Percentiles rank a stretch among this genome's conserved stretches.
Conservation (phyloP, 2,329 filamentous ascomycete species). For the Fusarium lateritium region DNA sequence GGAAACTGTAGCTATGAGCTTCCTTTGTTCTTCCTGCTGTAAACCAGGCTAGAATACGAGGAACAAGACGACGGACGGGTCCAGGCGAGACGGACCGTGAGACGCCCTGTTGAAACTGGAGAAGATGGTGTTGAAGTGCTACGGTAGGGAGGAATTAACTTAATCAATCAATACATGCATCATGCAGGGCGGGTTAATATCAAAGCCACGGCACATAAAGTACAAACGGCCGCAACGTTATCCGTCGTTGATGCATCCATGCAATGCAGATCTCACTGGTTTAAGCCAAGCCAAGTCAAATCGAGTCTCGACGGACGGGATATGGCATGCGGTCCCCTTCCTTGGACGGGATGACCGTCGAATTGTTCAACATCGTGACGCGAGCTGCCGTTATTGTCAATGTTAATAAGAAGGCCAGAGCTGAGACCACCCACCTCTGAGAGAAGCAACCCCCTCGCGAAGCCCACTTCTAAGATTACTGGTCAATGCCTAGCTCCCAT, state of each 20-base stretch:
- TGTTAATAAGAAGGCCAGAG: constrained; percentile 27
- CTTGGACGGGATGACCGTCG: constrained; percentile 24
- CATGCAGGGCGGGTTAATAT: constrained; percentile 12
- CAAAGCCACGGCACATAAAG: constrained; percentile 7
- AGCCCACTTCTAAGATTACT: constrained; percentile 48
- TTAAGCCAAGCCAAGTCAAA: constrained; percentile 10
- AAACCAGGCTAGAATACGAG: constrained; percentile 13
- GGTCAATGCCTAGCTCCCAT: constrained; percentile 43
- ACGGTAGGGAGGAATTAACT: constrained; percentile 4
- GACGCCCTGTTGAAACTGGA: constrained; percentile 16
- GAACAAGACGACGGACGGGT: constrained; percentile 19
- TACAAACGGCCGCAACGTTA: constrained; percentile 32
- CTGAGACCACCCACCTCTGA: constrained; percentile 41
- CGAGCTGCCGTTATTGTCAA: constrained; percentile 18
- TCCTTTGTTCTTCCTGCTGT: constrained; percentile 13
- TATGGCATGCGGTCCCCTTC: not conserved
- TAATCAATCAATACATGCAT: not conserved
- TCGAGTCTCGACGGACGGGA: constrained; percentile 3
- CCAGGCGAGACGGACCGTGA: constrained; percentile 30
- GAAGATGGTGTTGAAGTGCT: constrained; percentile 12
- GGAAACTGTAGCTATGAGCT: constrained; percentile 20
- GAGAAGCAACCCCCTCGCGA: constrained; percentile 23
- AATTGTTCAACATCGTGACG: constrained; percentile 21
- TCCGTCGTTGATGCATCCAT: constrained; percentile 24
- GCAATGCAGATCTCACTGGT: constrained; percentile 10